These are phyloP conservation scores for Eutrema japonicum DNA, from an alignment of 345 rosid species.

Conservation along the genomic window DNA sequence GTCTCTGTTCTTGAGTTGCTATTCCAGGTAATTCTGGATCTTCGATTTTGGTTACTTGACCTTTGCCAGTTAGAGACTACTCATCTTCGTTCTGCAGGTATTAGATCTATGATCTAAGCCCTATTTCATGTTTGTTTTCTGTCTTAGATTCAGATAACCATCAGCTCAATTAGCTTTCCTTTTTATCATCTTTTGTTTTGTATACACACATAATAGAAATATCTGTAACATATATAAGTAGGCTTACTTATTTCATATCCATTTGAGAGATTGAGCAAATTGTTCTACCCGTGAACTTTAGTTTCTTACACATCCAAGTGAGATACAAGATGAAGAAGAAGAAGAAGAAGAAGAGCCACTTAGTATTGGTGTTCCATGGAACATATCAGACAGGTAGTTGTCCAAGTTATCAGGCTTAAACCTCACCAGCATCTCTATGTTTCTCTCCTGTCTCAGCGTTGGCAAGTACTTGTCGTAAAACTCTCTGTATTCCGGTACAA, in stretches of 20 bases:
- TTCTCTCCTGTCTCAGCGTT: constrained; percentile 40
- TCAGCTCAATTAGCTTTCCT: no score
- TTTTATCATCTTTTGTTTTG: not conserved
- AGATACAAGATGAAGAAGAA: constrained; percentile 39
- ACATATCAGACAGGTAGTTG: constrained; percentile 65
- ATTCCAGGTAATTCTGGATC: no score
- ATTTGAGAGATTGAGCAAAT: not conserved
- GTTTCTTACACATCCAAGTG: constrained; percentile 40
- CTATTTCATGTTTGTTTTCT: no score
- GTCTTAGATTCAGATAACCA: no score
- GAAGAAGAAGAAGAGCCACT: constrained; percentile 39
- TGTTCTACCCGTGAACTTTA: not conserved
- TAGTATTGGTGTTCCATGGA: constrained; percentile 52
- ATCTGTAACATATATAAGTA: not conserved
- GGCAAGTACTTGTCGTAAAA: constrained; percentile 49
- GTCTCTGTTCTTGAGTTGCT: no score
- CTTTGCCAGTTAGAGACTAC: no score
- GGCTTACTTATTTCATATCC: not conserved
- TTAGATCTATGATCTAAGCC: no score
- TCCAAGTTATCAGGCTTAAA: constrained; percentile 61
- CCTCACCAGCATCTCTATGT: constrained; percentile 48
- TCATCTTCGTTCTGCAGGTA: no score
- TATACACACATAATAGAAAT: no score
- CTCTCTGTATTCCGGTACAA: constrained; percentile 57
- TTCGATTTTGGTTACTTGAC: no score